phyloP scores from a whole-genome alignment of 306 rosid genomes.

The Quercus rubra region DNA sequence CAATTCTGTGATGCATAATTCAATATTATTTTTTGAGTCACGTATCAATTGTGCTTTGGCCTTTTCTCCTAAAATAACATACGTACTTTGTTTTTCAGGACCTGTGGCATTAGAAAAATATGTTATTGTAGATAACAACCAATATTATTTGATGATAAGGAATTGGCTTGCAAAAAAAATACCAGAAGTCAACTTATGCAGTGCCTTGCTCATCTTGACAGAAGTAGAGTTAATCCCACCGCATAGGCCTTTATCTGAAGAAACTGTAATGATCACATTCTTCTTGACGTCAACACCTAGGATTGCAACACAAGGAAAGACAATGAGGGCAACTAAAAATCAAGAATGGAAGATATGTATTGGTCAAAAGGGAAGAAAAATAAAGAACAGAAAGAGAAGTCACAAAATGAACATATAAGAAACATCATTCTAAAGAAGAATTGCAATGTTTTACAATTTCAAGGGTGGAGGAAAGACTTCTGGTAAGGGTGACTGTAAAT shows the following conservation, averaged over 20 bases:
- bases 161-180: conserved; percentile 29
- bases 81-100: conserved; percentile 75
- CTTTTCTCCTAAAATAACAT: conserved; percentile 91
- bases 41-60: conserved; percentile 89
- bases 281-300: conserved; percentile 76
- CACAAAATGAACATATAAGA: background rate
- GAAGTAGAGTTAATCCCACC: conserved; percentile 98
- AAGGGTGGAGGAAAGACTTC: background rate
- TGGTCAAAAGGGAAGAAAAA: background rate
- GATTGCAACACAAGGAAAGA: conserved; percentile 16
- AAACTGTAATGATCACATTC: conserved; percentile 72
- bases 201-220: conserved; percentile 86
- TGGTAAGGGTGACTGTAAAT: background rate
- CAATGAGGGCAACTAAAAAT: conserved; percentile 17
- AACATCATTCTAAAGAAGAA: background rate
- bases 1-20: conserved; percentile 62
- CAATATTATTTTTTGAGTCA: conserved; percentile 79
- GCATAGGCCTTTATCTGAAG: conserved; percentile 98
- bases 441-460: background rate
- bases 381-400: background rate
- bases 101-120: conserved; percentile 37
- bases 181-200: conserved; percentile 69
- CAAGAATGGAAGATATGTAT: background rate
- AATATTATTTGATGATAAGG: conserved; percentile 1
- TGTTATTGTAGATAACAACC: background rate